Evolutionary conservation across 192 early-diverging fungal species (phyloP), one percentile per base, ranked within the genome.

Genomic region (Neocallimastix lanati): DNA sequence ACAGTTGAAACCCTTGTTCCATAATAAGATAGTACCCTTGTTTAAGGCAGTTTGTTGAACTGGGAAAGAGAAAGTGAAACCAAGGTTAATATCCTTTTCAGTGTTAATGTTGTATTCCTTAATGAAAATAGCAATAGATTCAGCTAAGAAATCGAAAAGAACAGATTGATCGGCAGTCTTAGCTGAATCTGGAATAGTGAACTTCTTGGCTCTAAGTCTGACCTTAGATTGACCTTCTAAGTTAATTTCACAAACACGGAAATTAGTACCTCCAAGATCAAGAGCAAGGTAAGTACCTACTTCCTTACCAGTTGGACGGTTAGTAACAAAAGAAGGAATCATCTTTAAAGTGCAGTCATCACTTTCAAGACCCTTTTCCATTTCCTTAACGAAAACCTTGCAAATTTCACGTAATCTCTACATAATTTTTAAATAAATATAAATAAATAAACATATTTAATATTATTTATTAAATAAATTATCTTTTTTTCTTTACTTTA

Each of bases 1-100:
- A 77, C 90, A 85, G 58, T 87, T 85, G 82, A 98, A 96, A 18
- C 96, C 96, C 90, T 99, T 99, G 81, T 93, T 98, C 85, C 85
- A 91, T 79, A 84, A 80, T 80, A 88, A 81, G 77, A 90, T 81
- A 77, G 79, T 81, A 80, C 88, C 88, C 28, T 82, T 77, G 81
- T 86, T 86, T 82, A 90, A 86, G 35, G 83, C 86, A 28, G 85
- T 90, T 83, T 99, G 97, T 78, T 89, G 84, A 79, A 97, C 92
- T n/a, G 97, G 95, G 87, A 97, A 99, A 28, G 93, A 95, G 85
- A 99, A 99, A 7, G 97, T 99, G 83, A 94, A 99, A 29, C 97
- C 97, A 25, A 93, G 86, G 82, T 82, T 27, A 80, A 82, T 36
- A 80, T 58, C 28, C 16, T 21, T 16, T 36, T 78, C 38, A 29